Percentiles rank a stretch among this genome's conserved stretches.
phyloP scores from a whole-genome alignment of 2,329 filamentous ascomycete species.

The Colletotrichum magnum region DNA sequence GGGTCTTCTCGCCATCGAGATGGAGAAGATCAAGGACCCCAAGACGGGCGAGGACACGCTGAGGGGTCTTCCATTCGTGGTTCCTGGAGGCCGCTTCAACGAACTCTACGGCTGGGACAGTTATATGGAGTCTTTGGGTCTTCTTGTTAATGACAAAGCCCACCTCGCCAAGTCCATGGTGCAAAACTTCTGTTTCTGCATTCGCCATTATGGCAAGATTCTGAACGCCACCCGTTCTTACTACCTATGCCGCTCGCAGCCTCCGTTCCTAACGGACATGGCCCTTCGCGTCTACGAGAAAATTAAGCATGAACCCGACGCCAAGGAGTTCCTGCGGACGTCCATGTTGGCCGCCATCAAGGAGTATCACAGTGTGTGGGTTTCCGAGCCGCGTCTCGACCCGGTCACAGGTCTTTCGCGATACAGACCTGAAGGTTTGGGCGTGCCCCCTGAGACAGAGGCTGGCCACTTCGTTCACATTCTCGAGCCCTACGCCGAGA shows the following conservation, averaged over 20 bases:
- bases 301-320: constrained; percentile 87
- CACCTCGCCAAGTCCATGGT: constrained; percentile 96
- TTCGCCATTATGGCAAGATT: constrained; percentile 98
- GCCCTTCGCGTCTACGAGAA: constrained; percentile 92
- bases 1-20: constrained; percentile 89
- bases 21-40: constrained; percentile 81
- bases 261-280: constrained; percentile 98
- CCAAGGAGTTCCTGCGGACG: constrained; percentile 83
- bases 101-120: constrained; percentile 99
- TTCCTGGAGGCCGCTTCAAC: constrained; percentile 97
- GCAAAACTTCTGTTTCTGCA: constrained; percentile 96
- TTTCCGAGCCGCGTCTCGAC: constrained; percentile 82
- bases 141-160: constrained; percentile 87
- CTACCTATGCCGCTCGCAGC: constrained; percentile 94
- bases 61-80: constrained; percentile 91
- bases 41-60: constrained; percentile 79
- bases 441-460: constrained; percentile 93
- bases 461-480: constrained; percentile 89
- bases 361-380: constrained; percentile 94
- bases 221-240: constrained; percentile 97
- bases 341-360: constrained; percentile 95
- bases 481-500: constrained; percentile 84
- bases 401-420: constrained; percentile 83
- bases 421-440: constrained; percentile 86
- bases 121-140: constrained; percentile 96